Conservation (phyloP, 1,284 basidiomycete genomes). For the Heterobasidion parviporum region DNA sequence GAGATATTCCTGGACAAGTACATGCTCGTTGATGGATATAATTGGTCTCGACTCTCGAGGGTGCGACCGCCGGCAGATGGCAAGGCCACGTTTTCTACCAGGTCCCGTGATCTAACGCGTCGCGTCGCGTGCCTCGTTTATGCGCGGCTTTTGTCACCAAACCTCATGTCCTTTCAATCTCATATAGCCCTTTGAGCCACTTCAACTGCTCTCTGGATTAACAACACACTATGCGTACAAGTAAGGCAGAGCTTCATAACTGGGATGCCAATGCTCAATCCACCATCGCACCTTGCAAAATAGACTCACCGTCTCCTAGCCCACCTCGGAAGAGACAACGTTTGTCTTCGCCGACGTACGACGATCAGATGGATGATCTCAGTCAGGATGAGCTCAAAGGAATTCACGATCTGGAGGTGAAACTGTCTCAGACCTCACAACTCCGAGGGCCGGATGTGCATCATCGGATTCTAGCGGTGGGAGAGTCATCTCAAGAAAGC, state of each 20-base stretch:
- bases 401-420: conserved; percentile 41
- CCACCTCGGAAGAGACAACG: conserved; percentile 37
- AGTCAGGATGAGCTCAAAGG: conserved; percentile 53
- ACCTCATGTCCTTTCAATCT: neutral
- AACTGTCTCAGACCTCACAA: conserved; percentile 12
- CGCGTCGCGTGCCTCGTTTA: conserved; percentile 1
- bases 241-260: neutral
- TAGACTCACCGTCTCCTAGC: conserved; percentile 5
- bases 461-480: neutral
- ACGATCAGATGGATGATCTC: conserved; percentile 41
- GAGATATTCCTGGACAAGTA: no score
- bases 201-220: neutral
- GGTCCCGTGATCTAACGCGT: neutral
- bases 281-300: neutral
- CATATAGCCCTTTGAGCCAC: neutral
- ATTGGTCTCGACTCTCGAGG: neutral
- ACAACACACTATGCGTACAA: neutral
- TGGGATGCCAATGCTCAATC: neutral
- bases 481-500: conserved; percentile 3
- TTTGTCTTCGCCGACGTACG: conserved; percentile 64
- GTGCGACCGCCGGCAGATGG: no score
- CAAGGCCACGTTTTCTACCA: no score
- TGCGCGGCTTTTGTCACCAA: neutral
- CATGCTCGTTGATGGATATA: neutral
- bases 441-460: no score